Evolutionary conservation across 1,139 yeast genomes (phyloP).

Genomic region (Spencermartinsiella ligniputridi): DNA sequence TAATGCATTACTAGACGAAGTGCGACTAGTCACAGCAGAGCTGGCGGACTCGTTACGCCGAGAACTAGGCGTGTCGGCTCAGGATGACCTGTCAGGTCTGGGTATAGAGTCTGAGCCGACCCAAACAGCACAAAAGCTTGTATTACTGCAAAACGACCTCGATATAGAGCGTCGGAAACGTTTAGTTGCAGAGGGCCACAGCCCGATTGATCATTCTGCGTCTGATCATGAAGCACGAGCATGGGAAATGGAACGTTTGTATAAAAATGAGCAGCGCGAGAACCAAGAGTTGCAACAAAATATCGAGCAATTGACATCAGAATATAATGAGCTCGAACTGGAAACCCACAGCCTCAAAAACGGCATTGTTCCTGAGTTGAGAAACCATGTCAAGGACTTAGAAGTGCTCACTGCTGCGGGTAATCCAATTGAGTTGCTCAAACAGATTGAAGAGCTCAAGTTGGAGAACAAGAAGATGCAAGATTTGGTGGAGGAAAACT

Average conservation of each 20-base stretch:
- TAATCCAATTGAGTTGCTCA: conserved; percentile 29
- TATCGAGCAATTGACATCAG: conserved; percentile 20
- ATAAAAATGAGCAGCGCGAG: conserved; percentile 25
- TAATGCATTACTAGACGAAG: conserved; percentile 30
- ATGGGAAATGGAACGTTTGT: conserved; percentile 22
- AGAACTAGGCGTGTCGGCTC: conserved; percentile 27
- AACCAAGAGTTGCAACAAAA: conserved; percentile 19
- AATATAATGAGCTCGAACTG: conserved; percentile 28
- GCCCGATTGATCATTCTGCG: conserved; percentile 12
- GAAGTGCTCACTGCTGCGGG: conserved; percentile 31
- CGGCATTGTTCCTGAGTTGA: conserved; percentile 29
- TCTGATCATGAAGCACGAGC: conserved; percentile 24
- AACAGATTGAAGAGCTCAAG: conserved; percentile 32
- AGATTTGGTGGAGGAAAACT: conserved; percentile 28
- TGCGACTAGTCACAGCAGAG: conserved; percentile 35
- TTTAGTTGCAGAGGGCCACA: conserved; percentile 22
- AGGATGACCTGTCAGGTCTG: conserved; percentile 1
- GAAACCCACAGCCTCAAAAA: conserved; percentile 34
- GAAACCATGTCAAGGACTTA: conserved; percentile 27
- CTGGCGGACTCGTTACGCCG: conserved; percentile 37
- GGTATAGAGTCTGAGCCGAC: conserved; percentile 4
- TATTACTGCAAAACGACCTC: conserved; percentile 28
- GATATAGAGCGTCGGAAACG: conserved; percentile 34
- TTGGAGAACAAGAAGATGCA: conserved; percentile 33
- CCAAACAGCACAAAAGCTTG: conserved; percentile 25